Conservation (phyloP, 2,329 filamentous ascomycete genomes). For the Cladobotryum protrusum region DNA sequence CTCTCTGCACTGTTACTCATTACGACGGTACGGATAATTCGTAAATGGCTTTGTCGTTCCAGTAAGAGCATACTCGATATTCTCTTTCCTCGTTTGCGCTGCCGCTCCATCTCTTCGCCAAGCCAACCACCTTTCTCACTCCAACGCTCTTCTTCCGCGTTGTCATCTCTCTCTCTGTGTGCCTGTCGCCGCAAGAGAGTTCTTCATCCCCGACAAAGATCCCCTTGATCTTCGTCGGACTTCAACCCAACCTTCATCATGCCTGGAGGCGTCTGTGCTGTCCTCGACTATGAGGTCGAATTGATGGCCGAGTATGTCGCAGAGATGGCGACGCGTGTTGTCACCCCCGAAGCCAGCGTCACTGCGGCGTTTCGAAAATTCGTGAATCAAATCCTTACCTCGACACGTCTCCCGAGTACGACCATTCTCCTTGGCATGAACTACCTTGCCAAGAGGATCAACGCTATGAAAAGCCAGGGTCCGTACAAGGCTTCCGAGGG, state of each 20-base stretch:
- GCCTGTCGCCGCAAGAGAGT: conserved; percentile 16
- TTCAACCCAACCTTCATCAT: conserved; percentile 39
- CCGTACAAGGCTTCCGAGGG: conserved; percentile 56
- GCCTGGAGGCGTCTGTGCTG: conserved; percentile 81
- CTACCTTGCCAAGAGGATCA: conserved; percentile 79
- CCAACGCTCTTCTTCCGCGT: not conserved
- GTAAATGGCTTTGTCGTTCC: conserved; percentile 29
- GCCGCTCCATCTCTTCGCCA: conserved; percentile 8
- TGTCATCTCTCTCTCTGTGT: not conserved
- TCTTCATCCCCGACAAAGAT: conserved; percentile 31
- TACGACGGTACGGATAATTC: conserved; percentile 16
- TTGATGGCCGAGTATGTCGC: conserved; percentile 93
- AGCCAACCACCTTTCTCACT: not conserved
- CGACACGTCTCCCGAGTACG: conserved; percentile 81
- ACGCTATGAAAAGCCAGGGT: conserved; percentile 55
- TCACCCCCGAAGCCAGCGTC: conserved; percentile 47
- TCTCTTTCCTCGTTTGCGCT: conserved; percentile 7
- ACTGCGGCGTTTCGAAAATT: conserved; percentile 82
- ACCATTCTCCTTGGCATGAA: conserved; percentile 88
- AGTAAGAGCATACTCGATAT: conserved; percentile 18
- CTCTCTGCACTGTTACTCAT: conserved; percentile 14
- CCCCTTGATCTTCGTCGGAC: conserved; percentile 35
- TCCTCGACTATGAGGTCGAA: conserved; percentile 95
- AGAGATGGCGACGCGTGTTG: conserved; percentile 67
- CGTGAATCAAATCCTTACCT: conserved; percentile 82